Evolutionary conservation across 2,329 filamentous ascomycete species (phyloP), one percentile per base, ranked within the genome.

Genomic region (Alternaria triticimaculans): DNA sequence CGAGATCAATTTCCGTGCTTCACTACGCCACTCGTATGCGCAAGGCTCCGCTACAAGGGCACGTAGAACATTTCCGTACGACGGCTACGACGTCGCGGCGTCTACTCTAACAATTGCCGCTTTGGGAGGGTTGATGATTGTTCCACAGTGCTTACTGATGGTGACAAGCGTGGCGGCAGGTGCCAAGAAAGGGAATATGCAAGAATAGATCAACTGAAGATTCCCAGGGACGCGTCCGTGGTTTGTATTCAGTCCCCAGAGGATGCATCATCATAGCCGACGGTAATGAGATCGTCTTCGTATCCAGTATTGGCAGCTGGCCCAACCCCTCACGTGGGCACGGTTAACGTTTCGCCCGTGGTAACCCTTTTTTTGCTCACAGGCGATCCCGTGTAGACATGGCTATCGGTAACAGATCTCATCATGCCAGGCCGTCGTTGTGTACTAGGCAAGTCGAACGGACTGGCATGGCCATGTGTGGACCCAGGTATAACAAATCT

Each of bases 361-460:
- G 33, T 20, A 15, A 9, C 33, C n/a, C 66, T 71, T 46, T 55
- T 71, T 50, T 60, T 73, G 33, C 69, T 72, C 4, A 75, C 58
- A 4, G 74, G 75, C 9, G 72, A 76, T 1, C 75, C 75, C 1
- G 69, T 75, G 21, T 64, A 66, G 4, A 72, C 55, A 11, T 67
- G 60, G 12, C 62, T 56, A 14, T 72, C 68, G 2, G 65, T 67
- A 15, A 67, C 66, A 5, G 72, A 62, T 48, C 66, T 72, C 26
- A 57, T 55, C 23, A 71, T 61, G 6, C 60, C 60, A 7, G 70
- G 60, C 5, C 60, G 62, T 30, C 67, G 70, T 28, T 62, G 60
- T 14, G 67, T 71, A 50, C 76, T 79, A 8, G 77, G 76, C 53
- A 77, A 37, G 68, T 79, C 77, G 37, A 79, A 79, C 0, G 76